Base-by-base conservation (phyloP, 2,329 filamentous ascomycete genomes). In the Sporothrix pallida region DNA sequence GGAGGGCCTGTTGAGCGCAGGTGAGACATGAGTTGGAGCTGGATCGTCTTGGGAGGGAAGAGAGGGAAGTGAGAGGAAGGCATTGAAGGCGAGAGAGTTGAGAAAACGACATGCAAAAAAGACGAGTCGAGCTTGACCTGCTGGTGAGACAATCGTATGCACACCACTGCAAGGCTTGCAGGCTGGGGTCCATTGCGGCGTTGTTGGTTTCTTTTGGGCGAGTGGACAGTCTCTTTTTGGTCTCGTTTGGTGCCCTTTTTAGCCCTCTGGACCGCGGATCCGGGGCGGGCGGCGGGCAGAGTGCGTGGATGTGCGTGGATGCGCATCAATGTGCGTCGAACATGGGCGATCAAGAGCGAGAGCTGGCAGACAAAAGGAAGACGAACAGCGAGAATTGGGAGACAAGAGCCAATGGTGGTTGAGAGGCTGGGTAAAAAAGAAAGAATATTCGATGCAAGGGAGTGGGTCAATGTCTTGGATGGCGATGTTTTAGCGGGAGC, bases 151-250 rank as follows among this genome's bases (percentile, higher is more conserved):
- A 46, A 23, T 17, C 17, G 26, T n/a, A 56, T 68, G 71, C 71
- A 58, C 62, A 67, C 62, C 71, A 72, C 71, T 72, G 71, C 50
- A 37, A 46, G 62, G 48, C 62, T 26, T 58, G 50, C 71, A 58
- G 52, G 46, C 65, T 10, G 65, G 31, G 31, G 60, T 63, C 31
- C 31, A 31, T 56, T 7, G 9, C 0, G 13, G 54, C 10, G 6
- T 37, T 37, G 31, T 2, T 37, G 31, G 20, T 56, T 56, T 12
- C 52, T 56, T 23, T 56, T 56, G 2, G 31, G 2, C 54, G 3
- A 10, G 3, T 31, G 23, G 1, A 13, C 26, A 20, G 20, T 58
- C 62, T 46, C 62, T 48, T 48, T 8, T 10, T 15, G 58, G 15
- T 17, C 15, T n/a, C 10, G 9, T 4, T 23, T 26, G 23, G 23